Evolutionary conservation across 2,329 filamentous ascomycete genomes (phyloP), one percentile per base, ranked within the genome.

Genomic region (Pseudogymnoascus sp.): DNA sequence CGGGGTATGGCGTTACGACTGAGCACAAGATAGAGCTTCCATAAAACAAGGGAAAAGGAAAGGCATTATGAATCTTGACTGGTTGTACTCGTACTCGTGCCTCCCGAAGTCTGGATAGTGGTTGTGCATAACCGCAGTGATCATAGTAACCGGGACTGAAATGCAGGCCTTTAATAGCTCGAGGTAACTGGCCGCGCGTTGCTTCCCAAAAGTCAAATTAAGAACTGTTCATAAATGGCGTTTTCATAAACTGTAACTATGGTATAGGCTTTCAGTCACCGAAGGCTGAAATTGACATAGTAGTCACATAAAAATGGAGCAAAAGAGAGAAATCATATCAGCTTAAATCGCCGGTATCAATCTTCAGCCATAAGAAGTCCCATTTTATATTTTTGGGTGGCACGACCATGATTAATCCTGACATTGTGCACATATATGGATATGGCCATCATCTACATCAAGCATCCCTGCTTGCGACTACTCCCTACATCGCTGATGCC

Each of bases 401-500:
- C n/a, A 50, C n/a, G 47, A 31, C 26, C 11, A 53, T 31, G 19
- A n/a, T 42, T 21, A 3, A 24, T 61, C 21, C 14, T 29, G 21
- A 61, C 16, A 60, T 38, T 37, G 29, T 42, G 33, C 33, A 10
- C 33, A 14, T 37, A 37, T 21, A 21, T 26, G 14, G 1, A 40
- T 40, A 38, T 26, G 31, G 35, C 35, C 10, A 6, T 35, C 24
- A 13, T 64, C 65, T 67, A 90, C 87, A 91, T 89, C 70, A 90
- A 74, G 71, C 88, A 91, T 0, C 86, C 87, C 66, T 88, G 82
- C 73, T 86, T 85, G 63, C 84, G 81, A 72, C 86, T 89, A 70
- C 84, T 89, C 70, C 87, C 87, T 68, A 90, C 73, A 61, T 87
- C 87, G 53, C 85, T 87, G 59, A 80, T 79, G 4, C 80, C 87